Evolutionary conservation across 495 filamentous ascomycete genomes (phyloP).

Genomic region (Evansstolkia leycettana): DNA sequence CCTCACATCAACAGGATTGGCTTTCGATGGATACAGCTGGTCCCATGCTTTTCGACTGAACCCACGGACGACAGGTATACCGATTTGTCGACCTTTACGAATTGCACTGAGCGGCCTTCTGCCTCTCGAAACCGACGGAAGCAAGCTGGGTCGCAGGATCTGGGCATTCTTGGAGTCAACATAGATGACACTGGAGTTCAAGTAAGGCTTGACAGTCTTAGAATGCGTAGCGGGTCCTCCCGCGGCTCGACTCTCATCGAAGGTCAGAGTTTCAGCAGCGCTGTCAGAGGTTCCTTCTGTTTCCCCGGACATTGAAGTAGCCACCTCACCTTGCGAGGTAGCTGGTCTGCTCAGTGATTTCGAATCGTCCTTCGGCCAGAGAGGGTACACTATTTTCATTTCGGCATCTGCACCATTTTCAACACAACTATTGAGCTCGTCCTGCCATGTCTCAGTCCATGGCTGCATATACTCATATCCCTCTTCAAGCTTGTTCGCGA

Average conservation of each 20-base stretch:
- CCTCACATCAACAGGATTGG: conserved; percentile 31
- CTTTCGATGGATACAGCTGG: conserved; percentile 53
- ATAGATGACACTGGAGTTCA: conserved; percentile 70
- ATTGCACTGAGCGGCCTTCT: conserved; percentile 72
- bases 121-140: conserved; percentile 69
- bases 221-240: conserved; percentile 19
- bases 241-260: conserved; percentile 30
- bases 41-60: conserved; percentile 73
- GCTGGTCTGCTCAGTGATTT: conserved; percentile 20
- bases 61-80: conserved; percentile 75
- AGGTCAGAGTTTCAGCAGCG: conserved; percentile 2
- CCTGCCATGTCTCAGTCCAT: conserved; percentile 87
- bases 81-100: conserved; percentile 67
- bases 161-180: conserved; percentile 63
- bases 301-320: conserved; percentile 4
- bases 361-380: conserved; percentile 55
- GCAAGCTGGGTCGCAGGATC: conserved; percentile 64
- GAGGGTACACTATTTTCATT: conserved; percentile 69
- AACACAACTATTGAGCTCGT: conserved; percentile 82
- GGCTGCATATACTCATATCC: conserved; percentile 79
- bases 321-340: conserved; percentile 11
- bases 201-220: conserved; percentile 37
- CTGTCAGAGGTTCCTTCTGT: conserved; percentile 3
- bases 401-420: conserved; percentile 86
- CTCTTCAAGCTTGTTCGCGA: conserved; percentile 83